Percentiles rank a stretch among this genome's conserved stretches.
These are phyloP conservation scores for Neurospora sp. DNA, from an alignment of 2,329 filamentous ascomycete genomes.

Conservation along the genomic window DNA sequence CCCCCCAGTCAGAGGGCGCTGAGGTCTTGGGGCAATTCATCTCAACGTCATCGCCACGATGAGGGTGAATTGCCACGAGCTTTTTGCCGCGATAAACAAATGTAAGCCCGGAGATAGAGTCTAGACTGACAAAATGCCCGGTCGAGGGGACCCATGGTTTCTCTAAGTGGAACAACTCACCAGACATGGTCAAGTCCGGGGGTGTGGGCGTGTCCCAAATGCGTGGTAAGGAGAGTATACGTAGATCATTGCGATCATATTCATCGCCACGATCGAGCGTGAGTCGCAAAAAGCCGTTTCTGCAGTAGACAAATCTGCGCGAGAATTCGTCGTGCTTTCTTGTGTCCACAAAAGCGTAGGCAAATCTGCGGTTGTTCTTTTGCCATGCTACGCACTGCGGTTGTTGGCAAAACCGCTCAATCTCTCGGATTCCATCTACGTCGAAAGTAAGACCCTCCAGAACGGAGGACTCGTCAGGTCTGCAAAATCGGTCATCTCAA, in stretches of 20 bases:
- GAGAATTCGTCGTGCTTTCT: not conserved
- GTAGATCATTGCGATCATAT: not conserved
- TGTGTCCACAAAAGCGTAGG: not conserved
- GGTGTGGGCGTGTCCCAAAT: not conserved
- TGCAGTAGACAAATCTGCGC: not conserved
- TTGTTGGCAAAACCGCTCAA: not conserved
- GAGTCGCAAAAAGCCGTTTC: not conserved
- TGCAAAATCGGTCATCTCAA: no score
- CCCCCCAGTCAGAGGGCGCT: not conserved
- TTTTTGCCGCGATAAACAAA: not conserved
- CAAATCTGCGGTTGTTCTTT: not conserved
- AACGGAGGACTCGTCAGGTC: not conserved
- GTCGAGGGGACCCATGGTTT: not conserved
- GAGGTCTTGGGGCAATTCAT: not conserved
- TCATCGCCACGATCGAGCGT: not conserved
- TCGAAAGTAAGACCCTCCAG: not conserved
- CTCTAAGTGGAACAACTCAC: not conserved
- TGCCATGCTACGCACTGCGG: not conserved
- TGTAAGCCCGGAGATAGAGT: not conserved
- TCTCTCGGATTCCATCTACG: not conserved
- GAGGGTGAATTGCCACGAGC: not conserved
- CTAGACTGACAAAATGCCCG: not conserved
- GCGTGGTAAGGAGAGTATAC: not conserved
- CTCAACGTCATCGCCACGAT: not conserved
- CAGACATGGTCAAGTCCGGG: not conserved